phyloP scores from a whole-genome alignment of 805 yeast genomes.

The Candida arabinofermentans region DNA sequence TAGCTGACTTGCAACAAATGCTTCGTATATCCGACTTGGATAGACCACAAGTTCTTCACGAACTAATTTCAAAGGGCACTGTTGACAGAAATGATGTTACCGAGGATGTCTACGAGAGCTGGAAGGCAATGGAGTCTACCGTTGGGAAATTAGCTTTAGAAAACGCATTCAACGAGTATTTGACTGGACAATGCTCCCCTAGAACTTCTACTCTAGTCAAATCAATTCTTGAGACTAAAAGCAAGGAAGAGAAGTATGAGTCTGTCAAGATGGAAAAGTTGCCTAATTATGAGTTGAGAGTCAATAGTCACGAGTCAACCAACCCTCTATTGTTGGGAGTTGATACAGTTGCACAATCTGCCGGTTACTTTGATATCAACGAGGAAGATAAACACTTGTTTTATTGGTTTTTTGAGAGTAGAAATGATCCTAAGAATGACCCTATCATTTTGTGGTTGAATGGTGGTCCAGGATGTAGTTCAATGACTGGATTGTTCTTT shows the following conservation, averaged over 20 bases:
- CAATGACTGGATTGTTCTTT: constrained; percentile 80
- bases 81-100: constrained; percentile 2
- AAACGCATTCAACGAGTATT: constrained; percentile 6
- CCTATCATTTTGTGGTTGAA: constrained; percentile 87
- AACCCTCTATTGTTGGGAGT: constrained; percentile 69
- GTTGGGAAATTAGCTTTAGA: constrained; percentile 6
- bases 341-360: constrained; percentile 76
- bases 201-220: neutral
- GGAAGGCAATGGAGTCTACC: constrained; percentile 12
- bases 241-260: constrained; percentile 3
- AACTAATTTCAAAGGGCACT: constrained; percentile 3
- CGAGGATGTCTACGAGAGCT: constrained; percentile 9
- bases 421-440: constrained; percentile 83
- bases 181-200: constrained; percentile 6
- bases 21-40: neutral
- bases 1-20: constrained; percentile 1
- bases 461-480: constrained; percentile 95
- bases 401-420: constrained; percentile 77
- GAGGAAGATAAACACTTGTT: constrained; percentile 75
- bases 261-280: constrained; percentile 8
- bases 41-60: constrained; percentile 2
- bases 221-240: neutral
- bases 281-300: constrained; percentile 24
- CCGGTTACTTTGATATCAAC: constrained; percentile 77
- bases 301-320: constrained; percentile 9